phyloP scores from a whole-genome alignment of 192 early-diverging fungal species.

The Haplosporangium gracile region DNA sequence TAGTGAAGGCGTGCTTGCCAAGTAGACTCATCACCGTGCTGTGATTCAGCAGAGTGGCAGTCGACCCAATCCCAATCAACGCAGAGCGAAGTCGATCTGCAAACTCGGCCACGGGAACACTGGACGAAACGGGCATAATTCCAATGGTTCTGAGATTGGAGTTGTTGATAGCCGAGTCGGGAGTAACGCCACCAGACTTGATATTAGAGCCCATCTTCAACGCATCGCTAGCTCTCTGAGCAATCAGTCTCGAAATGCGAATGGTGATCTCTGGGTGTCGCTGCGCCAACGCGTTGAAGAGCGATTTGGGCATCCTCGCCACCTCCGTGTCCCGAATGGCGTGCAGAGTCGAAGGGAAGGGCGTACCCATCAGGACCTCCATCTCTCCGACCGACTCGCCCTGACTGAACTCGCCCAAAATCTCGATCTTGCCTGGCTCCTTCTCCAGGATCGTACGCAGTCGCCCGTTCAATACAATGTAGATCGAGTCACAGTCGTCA shows the following conservation, averaged over 20 bases:
- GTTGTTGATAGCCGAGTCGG: conserved; percentile 83
- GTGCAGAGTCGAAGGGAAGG: conserved; percentile 88
- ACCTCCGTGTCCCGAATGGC: conserved; percentile 98
- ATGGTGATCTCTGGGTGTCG: conserved; percentile 94
- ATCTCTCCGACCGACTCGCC: conserved; percentile 97
- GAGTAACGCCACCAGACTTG: conserved; percentile 42
- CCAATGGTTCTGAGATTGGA: conserved; percentile 95
- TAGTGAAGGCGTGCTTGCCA: conserved; percentile 92
- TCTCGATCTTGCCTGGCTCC: conserved; percentile 77
- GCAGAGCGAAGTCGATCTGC: conserved; percentile 84
- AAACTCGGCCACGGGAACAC: conserved; percentile 91
- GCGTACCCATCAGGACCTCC: conserved; percentile 83
- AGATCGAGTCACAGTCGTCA: conserved; percentile 89
- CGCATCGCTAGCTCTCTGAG: conserved; percentile 61
- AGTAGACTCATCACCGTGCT: conserved; percentile 83
- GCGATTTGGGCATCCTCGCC: conserved; percentile 93
- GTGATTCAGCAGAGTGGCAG: conserved; percentile 84
- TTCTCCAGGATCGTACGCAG: conserved; percentile 87
- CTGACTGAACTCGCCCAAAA: conserved; percentile 93
- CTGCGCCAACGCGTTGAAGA: conserved; percentile 93
- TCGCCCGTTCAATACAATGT: conserved; percentile 94
- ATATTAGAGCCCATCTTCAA: conserved; percentile 23
- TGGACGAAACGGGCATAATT: conserved; percentile 86
- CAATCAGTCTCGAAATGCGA: conserved; percentile 91
- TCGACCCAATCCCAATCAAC: conserved; percentile 76